A percentile compares a stretch with the other conserved stretches of the same genome.
Evolutionary conservation across 2,329 filamentous ascomycete species (phyloP).

Genomic region (Fusarium sp.): DNA sequence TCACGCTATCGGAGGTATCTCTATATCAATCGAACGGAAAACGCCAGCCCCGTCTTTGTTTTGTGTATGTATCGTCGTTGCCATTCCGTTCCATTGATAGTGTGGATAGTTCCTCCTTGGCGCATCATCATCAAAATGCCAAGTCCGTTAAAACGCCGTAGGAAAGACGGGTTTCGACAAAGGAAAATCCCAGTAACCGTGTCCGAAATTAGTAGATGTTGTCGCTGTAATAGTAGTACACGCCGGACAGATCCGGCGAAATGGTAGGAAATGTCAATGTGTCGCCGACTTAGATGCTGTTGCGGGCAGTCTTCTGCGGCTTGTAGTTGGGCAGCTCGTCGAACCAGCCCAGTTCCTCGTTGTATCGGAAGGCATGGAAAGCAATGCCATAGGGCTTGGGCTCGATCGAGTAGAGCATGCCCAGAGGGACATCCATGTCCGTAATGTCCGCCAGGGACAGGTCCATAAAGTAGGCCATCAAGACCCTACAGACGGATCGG

Average conservation of each 20-base stretch:
- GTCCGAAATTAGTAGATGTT: slow-evolving; percentile 2
- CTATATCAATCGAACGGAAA: slow-evolving; percentile 47
- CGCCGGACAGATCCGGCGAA: slow-evolving; percentile 19
- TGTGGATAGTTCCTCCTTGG: slow-evolving; percentile 40
- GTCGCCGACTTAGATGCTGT: slow-evolving; percentile 42
- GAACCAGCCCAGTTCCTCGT: slow-evolving; percentile 82
- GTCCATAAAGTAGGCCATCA: slow-evolving; percentile 97
- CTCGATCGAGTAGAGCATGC: slow-evolving; percentile 94
- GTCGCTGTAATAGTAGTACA: slow-evolving; percentile 39
- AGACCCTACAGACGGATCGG: slow-evolving; percentile 88
- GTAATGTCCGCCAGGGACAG: slow-evolving; percentile 91
- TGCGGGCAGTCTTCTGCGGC: slow-evolving; percentile 65
- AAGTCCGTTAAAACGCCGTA: slow-evolving; percentile 39
- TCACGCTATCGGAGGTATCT: slow-evolving; percentile 44
- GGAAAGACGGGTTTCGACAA: slow-evolving; percentile 9
- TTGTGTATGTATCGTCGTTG: slow-evolving; percentile 38
- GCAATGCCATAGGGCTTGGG: slow-evolving; percentile 98
- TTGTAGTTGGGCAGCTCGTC: slow-evolving; percentile 88
- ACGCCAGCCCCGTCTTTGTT: slow-evolving; percentile 41
- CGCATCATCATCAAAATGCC: slow-evolving; percentile 35
- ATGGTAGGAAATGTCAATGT: background rate
- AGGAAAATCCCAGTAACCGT: slow-evolving; percentile 15
- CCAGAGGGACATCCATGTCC: slow-evolving; percentile 91
- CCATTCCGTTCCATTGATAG: slow-evolving; percentile 45
- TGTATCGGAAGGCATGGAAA: slow-evolving; percentile 95